phyloP scores from a whole-genome alignment of 768 basidiomycete genomes.

The Amanita thiersii region DNA sequence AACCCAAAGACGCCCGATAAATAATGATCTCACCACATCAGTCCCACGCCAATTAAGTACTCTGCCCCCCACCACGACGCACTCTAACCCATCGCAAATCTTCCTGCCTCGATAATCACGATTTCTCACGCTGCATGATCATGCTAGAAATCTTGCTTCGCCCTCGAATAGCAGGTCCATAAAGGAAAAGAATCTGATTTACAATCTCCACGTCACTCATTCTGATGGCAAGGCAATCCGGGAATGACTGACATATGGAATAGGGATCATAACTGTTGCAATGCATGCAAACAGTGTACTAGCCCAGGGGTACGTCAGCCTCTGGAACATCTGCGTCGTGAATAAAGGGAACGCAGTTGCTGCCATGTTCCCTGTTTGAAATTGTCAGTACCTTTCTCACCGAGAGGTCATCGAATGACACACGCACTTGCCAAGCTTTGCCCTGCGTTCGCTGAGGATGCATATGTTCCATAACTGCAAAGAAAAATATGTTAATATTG shows the following conservation, averaged over 20 bases:
- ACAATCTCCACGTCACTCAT: conserved; percentile 3
- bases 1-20: too few species aligned
- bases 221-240: neutral
- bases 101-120: too few species aligned
- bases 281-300: conserved; percentile 49
- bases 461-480: conserved; percentile 47
- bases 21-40: too few species aligned
- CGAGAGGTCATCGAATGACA: neutral
- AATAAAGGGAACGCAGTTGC: conserved; percentile 56
- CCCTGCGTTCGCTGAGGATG: conserved; percentile 62
- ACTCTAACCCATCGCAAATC: too few species aligned
- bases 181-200: conserved; percentile 32
- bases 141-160: conserved; percentile 32
- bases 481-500: neutral
- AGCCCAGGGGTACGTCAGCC: conserved; percentile 52
- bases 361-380: conserved; percentile 34
- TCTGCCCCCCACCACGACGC: too few species aligned
- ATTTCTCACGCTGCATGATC: conserved; percentile 22
- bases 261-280: conserved; percentile 45
- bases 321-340: conserved; percentile 48
- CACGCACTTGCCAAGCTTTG: conserved; percentile 51
- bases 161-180: conserved; percentile 30
- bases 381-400: neutral
- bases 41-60: too few species aligned
- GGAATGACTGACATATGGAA: conserved; percentile 43